Evolutionary conservation across 139 green algal genomes (phyloP), one percentile per base, ranked within the genome.

Genomic region (Deuterostichococcus epilithicus): DNA sequence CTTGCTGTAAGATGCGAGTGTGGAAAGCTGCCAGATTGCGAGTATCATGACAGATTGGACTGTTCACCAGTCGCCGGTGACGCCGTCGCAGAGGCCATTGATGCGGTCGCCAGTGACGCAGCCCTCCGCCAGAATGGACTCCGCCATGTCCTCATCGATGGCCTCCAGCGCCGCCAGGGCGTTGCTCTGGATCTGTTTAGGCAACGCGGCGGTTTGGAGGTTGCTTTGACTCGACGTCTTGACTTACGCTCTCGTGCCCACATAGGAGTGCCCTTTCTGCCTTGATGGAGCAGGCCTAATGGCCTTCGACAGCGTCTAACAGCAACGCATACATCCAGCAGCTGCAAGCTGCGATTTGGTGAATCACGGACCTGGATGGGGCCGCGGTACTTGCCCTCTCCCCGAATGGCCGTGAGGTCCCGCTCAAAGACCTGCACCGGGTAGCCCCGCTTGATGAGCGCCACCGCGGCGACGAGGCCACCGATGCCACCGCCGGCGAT

Each of bases 371-470:
- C 90, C 87, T 97, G 92, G 75, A 98, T 98, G 37, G 94, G 94
- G 0, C 94, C 94, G 1, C 94, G 81, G 83, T 98, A 98, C 75
- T 97, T 97, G 83, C 93, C 93, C 83, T 97, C 93, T 6, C 93
- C 93, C 0, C 94, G 88, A 35, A 98, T 96, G 30, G 94, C 93
- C 1, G 91, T 98, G 39, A 98, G 68, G 77, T 98, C 95, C 2
- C 93, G 80, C 87, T 98, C 94, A 71, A 94, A 92, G 15, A 98
- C 84, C 32, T 88, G 79, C 0, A 97, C 89, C 6, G 92, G 70
- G 37, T 94, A 89, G n/a, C 93, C 93, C 68, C 89, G 84, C 80
- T 95, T 97, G 2, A 97, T 75, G 23, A 97, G 80, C 1, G 82
- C 89, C 1, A 95, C 83, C 10, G 95, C 95, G 25, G 96, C 82